Evolutionary conservation across 257 asterid species (phyloP).

Genomic region (Nicotiana noctiflora): DNA sequence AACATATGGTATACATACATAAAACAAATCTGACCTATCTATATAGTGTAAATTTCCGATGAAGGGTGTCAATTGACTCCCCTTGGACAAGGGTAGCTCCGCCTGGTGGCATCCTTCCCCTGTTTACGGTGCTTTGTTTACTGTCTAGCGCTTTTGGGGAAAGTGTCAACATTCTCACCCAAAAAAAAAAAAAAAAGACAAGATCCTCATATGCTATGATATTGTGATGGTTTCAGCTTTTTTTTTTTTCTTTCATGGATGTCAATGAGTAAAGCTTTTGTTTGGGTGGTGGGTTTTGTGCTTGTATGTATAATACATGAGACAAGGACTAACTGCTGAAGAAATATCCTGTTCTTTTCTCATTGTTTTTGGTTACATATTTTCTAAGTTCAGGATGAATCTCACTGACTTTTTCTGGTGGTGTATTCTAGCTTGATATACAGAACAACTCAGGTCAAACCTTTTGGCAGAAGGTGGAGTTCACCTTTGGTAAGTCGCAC

Average conservation of each 20-base stretch:
- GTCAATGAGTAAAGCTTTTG: background rate
- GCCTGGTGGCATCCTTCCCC: background rate
- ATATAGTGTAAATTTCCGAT: too few relatives aligned
- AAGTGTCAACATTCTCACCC: conserved; percentile 1
- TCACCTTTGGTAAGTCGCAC: conserved; percentile 63
- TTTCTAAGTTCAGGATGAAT: background rate
- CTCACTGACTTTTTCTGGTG: conserved; percentile 15
- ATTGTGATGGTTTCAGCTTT: background rate
- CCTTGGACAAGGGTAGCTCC: too few relatives aligned
- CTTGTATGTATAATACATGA: background rate
- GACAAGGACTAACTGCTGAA: background rate
- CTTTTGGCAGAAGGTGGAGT: conserved; percentile 83
- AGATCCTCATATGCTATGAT: background rate
- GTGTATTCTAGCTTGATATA: conserved; percentile 81
- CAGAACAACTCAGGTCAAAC: conserved; percentile 65
- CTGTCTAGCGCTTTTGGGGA: background rate
- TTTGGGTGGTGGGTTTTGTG: background rate
- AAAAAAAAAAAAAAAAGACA: background rate
- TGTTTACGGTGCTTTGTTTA: background rate
- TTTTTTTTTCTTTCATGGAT: background rate
- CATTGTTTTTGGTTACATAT: background rate
- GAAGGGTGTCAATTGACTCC: too few relatives aligned
- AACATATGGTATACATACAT: too few relatives aligned
- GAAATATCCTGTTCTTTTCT: background rate
- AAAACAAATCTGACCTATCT: too few relatives aligned